These are phyloP conservation scores for Mucor racemosus DNA, from an alignment of 371 early-diverging fungal species.

Conservation along the genomic window DNA sequence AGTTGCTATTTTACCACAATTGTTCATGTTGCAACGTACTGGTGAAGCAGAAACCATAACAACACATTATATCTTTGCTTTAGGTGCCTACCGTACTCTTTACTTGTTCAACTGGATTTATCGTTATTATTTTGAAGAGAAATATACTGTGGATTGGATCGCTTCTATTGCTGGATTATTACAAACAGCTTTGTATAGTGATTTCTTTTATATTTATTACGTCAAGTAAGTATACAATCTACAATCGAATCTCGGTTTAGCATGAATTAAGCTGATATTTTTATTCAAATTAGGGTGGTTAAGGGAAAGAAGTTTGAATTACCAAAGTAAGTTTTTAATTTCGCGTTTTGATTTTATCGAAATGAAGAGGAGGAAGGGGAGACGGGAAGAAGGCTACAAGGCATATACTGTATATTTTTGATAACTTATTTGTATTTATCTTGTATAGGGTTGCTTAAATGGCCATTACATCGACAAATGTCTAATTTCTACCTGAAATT, in stretches of 20 bases:
- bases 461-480: neutral
- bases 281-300: conserved; percentile 84
- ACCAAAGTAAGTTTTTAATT: conserved; percentile 42
- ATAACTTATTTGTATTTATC: neutral
- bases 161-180: conserved; percentile 88
- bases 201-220: conserved; percentile 98
- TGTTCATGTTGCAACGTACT: conserved; percentile 94
- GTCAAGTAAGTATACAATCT: conserved; percentile 39
- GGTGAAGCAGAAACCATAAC: conserved; percentile 99
- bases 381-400: neutral
- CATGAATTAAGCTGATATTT: conserved; percentile 46
- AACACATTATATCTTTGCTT: conserved; percentile 95
- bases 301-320: conserved; percentile 82
- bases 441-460: conserved; percentile 10
- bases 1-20: conserved; percentile 98
- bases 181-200: conserved; percentile 96
- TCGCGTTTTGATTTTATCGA: neutral
- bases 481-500: too few relatives aligned
- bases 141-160: conserved; percentile 66
- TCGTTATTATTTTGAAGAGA: conserved; percentile 74
- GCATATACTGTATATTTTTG: neutral
- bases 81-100: conserved; percentile 96
- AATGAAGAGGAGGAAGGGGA: neutral
- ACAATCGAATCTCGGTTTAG: too few relatives aligned
- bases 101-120: conserved; percentile 98